phyloP scores from a whole-genome alignment of 352 stramenopile genomes.

The Phytophthora tentaculata region DNA sequence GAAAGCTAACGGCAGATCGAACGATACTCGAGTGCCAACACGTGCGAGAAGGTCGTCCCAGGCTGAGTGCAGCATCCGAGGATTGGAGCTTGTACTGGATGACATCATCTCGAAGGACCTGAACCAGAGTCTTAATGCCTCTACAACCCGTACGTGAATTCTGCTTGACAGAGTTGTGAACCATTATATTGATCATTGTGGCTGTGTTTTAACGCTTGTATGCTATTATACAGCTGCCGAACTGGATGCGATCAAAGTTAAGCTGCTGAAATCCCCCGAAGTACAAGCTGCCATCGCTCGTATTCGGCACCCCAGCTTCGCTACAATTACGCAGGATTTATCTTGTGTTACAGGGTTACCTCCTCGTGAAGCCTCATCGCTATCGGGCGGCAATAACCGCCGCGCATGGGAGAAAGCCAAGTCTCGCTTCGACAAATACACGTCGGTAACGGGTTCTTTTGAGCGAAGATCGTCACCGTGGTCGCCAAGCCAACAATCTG shows the following conservation, averaged over 20 bases:
- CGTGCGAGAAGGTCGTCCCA: constrained; percentile 12
- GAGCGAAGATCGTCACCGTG: constrained; percentile 7
- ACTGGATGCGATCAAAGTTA: constrained; percentile 27
- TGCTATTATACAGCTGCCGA: constrained; percentile 20
- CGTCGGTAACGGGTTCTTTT: not conserved
- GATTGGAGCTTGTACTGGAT: constrained; percentile 27
- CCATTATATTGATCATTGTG: constrained; percentile 12
- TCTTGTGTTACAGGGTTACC: constrained; percentile 3
- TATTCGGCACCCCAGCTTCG: constrained; percentile 23
- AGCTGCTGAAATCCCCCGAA: constrained; percentile 24
- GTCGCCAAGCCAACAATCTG: constrained; percentile 19
- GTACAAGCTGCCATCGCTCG: constrained; percentile 31
- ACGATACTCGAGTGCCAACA: constrained; percentile 3
- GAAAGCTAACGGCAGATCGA: not conserved
- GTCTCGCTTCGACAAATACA: constrained; percentile 2
- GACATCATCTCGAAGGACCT: constrained; percentile 17
- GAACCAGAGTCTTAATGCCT: constrained; percentile 8
- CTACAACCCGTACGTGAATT: constrained; percentile 22
- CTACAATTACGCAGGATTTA: not conserved
- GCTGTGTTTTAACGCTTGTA: not conserved
- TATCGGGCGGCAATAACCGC: constrained; percentile 4
- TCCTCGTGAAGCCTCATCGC: not conserved
- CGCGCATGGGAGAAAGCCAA: constrained; percentile 14
- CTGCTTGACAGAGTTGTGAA: not conserved
- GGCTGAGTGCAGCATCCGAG: constrained; percentile 10